Evolutionary conservation across 129 eudicot genomes (phyloP).

Genomic region (Lactuca saligna): DNA sequence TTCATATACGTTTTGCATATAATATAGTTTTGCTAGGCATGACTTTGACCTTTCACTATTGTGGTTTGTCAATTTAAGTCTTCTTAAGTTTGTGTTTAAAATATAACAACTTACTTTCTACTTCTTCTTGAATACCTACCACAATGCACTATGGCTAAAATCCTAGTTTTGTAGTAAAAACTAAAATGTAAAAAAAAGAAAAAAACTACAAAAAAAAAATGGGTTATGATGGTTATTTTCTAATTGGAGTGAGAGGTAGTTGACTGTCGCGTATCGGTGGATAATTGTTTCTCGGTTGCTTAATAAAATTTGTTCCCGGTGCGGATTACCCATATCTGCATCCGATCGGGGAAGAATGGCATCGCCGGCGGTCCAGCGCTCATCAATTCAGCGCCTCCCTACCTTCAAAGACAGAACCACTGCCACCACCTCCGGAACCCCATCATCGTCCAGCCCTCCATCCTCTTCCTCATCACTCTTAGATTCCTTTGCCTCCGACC

Average conservation of each 20-base stretch:
- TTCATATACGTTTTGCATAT: too few species aligned
- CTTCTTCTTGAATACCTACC: too few species aligned
- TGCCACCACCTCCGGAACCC: constrained; percentile 16
- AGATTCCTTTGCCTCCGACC: constrained; percentile 68
- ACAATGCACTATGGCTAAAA: too few species aligned
- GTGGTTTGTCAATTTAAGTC: too few species aligned
- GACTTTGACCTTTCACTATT: too few species aligned
- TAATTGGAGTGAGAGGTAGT: not conserved
- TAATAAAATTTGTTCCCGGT: not conserved
- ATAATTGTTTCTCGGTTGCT: constrained; percentile 3
- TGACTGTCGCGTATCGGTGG: constrained; percentile 8
- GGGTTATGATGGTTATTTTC: too few species aligned
- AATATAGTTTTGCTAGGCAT: too few species aligned
- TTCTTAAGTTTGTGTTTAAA: too few species aligned
- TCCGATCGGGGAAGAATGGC: constrained; percentile 35
- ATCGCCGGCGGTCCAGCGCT: constrained; percentile 46
- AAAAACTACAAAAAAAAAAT: too few species aligned
- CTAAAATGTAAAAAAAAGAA: too few species aligned
- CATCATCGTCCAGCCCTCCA: constrained; percentile 24
- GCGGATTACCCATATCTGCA: constrained; percentile 6
- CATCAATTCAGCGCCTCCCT: constrained; percentile 61
- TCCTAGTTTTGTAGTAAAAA: too few species aligned
- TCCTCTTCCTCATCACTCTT: constrained; percentile 41
- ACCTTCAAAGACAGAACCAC: constrained; percentile 62
- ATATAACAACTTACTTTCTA: too few species aligned